phyloP scores from a whole-genome alignment of 2,329 filamentous ascomycete genomes.

The Thyridium curvatum region DNA sequence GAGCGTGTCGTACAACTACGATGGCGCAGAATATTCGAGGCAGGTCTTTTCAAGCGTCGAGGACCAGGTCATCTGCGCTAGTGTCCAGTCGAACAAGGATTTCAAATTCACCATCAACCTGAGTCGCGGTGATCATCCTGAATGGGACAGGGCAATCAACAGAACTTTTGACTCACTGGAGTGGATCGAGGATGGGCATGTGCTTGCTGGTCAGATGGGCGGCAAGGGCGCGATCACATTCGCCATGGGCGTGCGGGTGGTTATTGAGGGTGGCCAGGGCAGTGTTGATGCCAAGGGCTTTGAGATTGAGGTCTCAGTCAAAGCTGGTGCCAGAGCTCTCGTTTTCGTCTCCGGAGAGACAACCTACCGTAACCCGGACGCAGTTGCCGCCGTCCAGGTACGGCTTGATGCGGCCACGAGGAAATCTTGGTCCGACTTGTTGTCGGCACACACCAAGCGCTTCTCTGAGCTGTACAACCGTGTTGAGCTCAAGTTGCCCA shows the following conservation, averaged over 20 bases:
- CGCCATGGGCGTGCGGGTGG: neutral
- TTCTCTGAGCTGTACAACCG: slow-evolving; percentile 1
- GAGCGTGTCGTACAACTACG: neutral
- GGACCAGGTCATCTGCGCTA: neutral
- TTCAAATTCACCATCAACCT: neutral
- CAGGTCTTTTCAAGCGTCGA: neutral
- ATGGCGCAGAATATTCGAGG: neutral
- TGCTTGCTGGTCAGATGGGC: neutral
- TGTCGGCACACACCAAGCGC: neutral
- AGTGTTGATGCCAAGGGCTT: neutral
- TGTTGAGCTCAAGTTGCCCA: slow-evolving; percentile 1
- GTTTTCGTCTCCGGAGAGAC: slow-evolving; percentile 1
- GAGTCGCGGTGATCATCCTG: slow-evolving; percentile 1
- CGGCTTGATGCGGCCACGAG: neutral
- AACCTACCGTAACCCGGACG: neutral
- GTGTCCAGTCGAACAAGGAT: neutral
- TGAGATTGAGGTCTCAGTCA: neutral
- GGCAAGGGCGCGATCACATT: slow-evolving; percentile 1
- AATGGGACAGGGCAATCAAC: slow-evolving; percentile 1
- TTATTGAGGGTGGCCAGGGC: neutral
- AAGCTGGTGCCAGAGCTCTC: neutral
- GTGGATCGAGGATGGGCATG: neutral
- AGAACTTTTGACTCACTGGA: neutral
- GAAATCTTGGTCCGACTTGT: neutral
- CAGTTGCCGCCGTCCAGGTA: neutral